Evolutionary conservation across 352 stramenopile species (phyloP).

Genomic region (Phytophthora litchii): DNA sequence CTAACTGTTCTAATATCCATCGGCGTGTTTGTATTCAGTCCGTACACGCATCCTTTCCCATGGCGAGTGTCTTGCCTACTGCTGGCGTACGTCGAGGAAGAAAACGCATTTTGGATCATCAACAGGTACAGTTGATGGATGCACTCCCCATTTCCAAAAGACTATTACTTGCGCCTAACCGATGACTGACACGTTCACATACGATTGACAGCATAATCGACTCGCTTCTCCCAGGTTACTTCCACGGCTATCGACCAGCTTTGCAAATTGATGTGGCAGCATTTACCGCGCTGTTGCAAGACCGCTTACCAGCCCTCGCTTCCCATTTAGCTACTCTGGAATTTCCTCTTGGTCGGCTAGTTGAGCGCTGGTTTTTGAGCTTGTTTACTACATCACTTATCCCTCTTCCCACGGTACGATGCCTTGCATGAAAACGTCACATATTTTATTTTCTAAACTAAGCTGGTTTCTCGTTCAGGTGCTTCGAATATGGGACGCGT

Average conservation of each 20-base stretch:
- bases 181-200: slow-evolving; percentile 3
- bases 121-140: slow-evolving; percentile 55
- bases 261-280: slow-evolving; percentile 71
- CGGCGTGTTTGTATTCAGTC: slow-evolving; percentile 37
- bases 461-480: slow-evolving; percentile 35
- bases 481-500: slow-evolving; percentile 80
- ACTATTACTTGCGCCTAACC: neutral
- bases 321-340: slow-evolving; percentile 55
- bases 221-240: slow-evolving; percentile 73
- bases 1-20: neutral
- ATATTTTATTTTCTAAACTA: neutral
- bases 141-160: neutral
- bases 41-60: slow-evolving; percentile 73
- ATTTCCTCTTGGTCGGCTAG: slow-evolving; percentile 59
- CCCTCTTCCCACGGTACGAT: slow-evolving; percentile 67
- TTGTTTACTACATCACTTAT: slow-evolving; percentile 73
- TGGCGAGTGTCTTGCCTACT: slow-evolving; percentile 74
- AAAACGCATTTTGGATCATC: slow-evolving; percentile 81
- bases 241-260: slow-evolving; percentile 73
- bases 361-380: slow-evolving; percentile 80
- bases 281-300: slow-evolving; percentile 60
- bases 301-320: slow-evolving; percentile 54
- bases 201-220: slow-evolving; percentile 58
- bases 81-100: slow-evolving; percentile 80
- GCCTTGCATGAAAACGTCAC: neutral